Conservation (phyloP, 1,284 basidiomycete species). For the Bondarzewia mesenterica region DNA sequence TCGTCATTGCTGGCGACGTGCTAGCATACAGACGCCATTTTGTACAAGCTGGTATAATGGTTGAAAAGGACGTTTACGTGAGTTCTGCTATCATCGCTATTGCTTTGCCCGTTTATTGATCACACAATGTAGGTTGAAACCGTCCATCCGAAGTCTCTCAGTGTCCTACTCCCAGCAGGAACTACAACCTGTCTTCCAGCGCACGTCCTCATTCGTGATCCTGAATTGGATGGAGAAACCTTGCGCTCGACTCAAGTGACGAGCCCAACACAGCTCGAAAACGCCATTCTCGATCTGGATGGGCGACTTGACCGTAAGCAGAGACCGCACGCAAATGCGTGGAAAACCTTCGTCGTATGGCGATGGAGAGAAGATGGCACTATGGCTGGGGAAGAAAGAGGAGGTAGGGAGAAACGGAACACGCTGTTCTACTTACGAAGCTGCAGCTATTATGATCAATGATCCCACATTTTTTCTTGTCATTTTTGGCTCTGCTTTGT, state of each 20-base stretch:
- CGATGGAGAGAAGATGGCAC: conserved; percentile 28
- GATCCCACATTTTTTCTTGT: background rate
- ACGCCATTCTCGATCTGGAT: conserved; percentile 39
- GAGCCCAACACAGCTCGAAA: conserved; percentile 41
- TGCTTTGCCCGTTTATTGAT: background rate
- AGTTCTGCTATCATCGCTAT: conserved; percentile 10
- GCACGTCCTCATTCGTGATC: conserved; percentile 25
- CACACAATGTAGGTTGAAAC: conserved; percentile 30
- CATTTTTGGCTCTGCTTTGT: background rate
- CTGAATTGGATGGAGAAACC: conserved; percentile 19
- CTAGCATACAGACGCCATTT: conserved; percentile 43
- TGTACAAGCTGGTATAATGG: conserved; percentile 21
- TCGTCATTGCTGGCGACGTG: conserved; percentile 43
- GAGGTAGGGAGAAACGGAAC: conserved; percentile 42
- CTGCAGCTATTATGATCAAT: background rate
- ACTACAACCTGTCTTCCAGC: conserved; percentile 27
- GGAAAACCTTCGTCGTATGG: conserved; percentile 46
- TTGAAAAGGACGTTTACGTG: conserved; percentile 51
- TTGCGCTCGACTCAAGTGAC: conserved; percentile 32
- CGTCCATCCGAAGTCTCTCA: conserved; percentile 35
- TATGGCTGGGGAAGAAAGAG: conserved; percentile 22
- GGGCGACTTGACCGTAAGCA: conserved; percentile 33
- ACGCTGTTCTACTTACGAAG: conserved; percentile 45
- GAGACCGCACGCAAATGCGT: conserved; percentile 38
- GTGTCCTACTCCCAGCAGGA: conserved; percentile 33